Percentiles rank a stretch among this genome's conserved stretches.
These are phyloP conservation scores for Tuber magnatum DNA, from an alignment of 495 filamentous ascomycete genomes.

Conservation along the genomic window DNA sequence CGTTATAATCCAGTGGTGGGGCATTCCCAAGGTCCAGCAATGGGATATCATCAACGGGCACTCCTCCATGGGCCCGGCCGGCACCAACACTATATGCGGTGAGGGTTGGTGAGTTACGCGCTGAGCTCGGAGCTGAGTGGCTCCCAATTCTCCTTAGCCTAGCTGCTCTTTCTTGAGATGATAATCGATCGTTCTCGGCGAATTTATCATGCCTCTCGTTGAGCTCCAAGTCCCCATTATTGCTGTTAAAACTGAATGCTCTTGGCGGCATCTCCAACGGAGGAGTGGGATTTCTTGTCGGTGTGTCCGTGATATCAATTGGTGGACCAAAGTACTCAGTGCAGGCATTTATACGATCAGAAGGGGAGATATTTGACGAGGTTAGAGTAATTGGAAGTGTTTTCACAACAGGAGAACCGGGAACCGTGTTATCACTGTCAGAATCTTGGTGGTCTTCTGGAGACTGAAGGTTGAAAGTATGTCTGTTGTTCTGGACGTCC, in stretches of 20 bases:
- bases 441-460: constrained; percentile 2
- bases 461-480: constrained; percentile 27
- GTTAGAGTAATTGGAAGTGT: constrained; percentile 19
- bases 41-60: constrained; percentile 42
- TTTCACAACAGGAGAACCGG: constrained; percentile 3
- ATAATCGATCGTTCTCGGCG: constrained; percentile 11
- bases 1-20: constrained; percentile 6
- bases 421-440: neutral
- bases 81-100: constrained; percentile 21
- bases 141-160: constrained; percentile 32
- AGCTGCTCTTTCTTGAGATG: constrained; percentile 23
- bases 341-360: constrained; percentile 9
- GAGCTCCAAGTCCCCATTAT: constrained; percentile 26
- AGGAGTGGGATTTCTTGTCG: constrained; percentile 1
- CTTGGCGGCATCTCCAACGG: constrained; percentile 20
- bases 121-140: constrained; percentile 37
- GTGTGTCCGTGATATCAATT: constrained; percentile 16
- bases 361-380: constrained; percentile 14
- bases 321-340: constrained; percentile 12
- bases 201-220: constrained; percentile 30
- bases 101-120: constrained; percentile 27
- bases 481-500: constrained; percentile 28
- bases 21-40: constrained; percentile 38
- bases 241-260: constrained; percentile 14
- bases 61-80: constrained; percentile 22